phyloP scores from a whole-genome alignment of 2,329 filamentous ascomycete genomes.

The Fusarium sp. region DNA sequence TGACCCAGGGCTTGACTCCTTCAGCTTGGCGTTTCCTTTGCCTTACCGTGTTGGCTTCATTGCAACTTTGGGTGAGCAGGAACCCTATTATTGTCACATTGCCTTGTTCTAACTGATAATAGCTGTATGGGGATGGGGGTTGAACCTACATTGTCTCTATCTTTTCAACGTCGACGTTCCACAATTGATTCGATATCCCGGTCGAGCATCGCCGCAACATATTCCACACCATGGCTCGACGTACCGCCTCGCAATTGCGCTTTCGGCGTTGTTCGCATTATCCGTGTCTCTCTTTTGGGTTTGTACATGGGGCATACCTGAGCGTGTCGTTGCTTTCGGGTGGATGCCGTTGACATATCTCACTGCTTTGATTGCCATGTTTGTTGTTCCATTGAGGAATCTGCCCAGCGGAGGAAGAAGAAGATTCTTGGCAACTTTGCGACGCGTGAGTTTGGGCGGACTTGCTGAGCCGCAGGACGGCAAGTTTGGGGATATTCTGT shows the following conservation, averaged over 20 bases:
- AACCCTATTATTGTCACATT: not conserved
- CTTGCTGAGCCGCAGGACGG: slow-evolving; percentile 87
- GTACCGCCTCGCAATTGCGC: slow-evolving; percentile 83
- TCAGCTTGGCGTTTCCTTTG: slow-evolving; percentile 86
- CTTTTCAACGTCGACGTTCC: slow-evolving; percentile 86
- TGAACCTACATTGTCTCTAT: slow-evolving; percentile 89
- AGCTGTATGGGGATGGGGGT: slow-evolving; percentile 96
- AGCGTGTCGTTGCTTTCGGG: slow-evolving; percentile 79
- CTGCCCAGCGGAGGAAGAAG: slow-evolving; percentile 75
- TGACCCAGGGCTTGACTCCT: slow-evolving; percentile 79
- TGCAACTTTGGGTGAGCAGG: slow-evolving; percentile 77
- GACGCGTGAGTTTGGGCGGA: slow-evolving; percentile 83
- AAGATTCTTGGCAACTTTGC: slow-evolving; percentile 78
- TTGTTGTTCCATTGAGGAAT: slow-evolving; percentile 76
- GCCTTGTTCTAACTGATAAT: slow-evolving; percentile 19
- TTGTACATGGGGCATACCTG: slow-evolving; percentile 75
- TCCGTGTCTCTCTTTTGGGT: slow-evolving; percentile 87
- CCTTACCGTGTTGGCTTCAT: slow-evolving; percentile 91
- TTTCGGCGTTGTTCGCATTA: slow-evolving; percentile 74
- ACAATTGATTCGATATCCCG: slow-evolving; percentile 84
- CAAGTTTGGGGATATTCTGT: slow-evolving; percentile 92
- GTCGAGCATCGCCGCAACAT: slow-evolving; percentile 74
- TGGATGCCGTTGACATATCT: slow-evolving; percentile 89
- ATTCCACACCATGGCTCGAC: slow-evolving; percentile 81
- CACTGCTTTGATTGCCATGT: slow-evolving; percentile 73